phyloP scores from a whole-genome alignment of 208 protist species.

The Acanthamoeba culbertsoni region DNA sequence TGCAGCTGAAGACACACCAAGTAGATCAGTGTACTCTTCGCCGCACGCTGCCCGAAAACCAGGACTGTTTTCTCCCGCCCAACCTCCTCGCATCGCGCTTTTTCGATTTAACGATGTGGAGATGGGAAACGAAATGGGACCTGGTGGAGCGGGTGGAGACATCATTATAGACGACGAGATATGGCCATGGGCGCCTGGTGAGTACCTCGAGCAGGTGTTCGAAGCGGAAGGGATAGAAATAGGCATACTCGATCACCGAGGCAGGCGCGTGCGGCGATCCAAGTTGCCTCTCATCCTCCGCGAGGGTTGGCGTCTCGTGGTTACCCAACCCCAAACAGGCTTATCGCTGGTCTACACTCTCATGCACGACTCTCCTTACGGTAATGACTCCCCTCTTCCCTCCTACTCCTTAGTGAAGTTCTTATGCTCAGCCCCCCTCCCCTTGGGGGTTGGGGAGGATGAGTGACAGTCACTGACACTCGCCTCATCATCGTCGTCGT shows the following conservation, averaged over 20 bases:
- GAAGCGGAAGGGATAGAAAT: not conserved
- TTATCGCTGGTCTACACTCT: not conserved
- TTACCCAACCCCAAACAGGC: not conserved
- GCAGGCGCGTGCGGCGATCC: not conserved
- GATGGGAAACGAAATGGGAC: not conserved
- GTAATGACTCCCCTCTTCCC: no score
- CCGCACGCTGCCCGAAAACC: not conserved
- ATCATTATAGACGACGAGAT: constrained; percentile 27
- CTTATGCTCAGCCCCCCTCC: no score
- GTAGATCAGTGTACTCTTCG: not conserved
- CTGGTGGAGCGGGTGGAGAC: not conserved
- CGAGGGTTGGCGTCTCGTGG: not conserved
- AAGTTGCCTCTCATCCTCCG: not conserved
- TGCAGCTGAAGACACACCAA: not conserved
- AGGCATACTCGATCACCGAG: not conserved
- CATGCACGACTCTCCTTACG: not conserved
- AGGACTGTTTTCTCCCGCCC: not conserved
- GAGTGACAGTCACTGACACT: not conserved
- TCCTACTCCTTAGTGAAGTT: not conserved
- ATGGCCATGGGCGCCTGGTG: not conserved
- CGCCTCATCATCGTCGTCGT: no score
- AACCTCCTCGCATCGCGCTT: not conserved
- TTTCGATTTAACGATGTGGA: not conserved
- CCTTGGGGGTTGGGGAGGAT: not conserved
- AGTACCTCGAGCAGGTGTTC: not conserved